Evolutionary conservation across 148 eudicot species (phyloP).

Genomic region (Euryodendron excelsum): DNA sequence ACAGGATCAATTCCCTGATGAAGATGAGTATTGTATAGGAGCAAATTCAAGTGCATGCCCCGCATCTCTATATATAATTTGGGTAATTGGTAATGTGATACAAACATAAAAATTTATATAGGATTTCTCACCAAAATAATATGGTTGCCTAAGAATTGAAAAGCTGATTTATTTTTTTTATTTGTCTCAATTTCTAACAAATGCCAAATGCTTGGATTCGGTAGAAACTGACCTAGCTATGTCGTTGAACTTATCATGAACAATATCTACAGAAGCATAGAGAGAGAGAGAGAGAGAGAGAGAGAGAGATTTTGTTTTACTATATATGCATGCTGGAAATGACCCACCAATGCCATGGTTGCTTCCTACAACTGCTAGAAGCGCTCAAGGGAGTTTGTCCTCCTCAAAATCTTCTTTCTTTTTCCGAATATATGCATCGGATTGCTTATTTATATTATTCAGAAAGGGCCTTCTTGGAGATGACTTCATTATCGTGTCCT

Average conservation of each 20-base stretch:
- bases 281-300: too few species aligned
- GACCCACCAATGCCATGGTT: neutral
- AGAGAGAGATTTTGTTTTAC: too few species aligned
- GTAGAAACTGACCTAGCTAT: neutral
- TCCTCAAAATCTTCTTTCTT: constrained; percentile 18
- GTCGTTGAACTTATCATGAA: neutral
- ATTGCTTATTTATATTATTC: constrained; percentile 28
- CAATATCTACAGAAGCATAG: neutral
- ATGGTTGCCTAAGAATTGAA: too few species aligned
- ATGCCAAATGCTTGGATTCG: neutral
- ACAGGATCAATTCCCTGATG: too few species aligned
- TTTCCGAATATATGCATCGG: constrained; percentile 26
- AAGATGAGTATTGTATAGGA: neutral
- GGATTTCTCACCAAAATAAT: neutral
- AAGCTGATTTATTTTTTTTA: neutral
- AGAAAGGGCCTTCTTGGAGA: neutral
- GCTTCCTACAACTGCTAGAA: too few species aligned
- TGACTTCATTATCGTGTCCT: neutral
- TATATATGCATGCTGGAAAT: neutral
- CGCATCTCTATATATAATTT: too few species aligned
- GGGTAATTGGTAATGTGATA: neutral
- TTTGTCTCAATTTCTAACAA: neutral
- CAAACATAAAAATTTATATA: neutral
- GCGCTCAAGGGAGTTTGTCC: neutral
- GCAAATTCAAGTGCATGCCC: neutral